phyloP scores from a whole-genome alignment of 176 grass and related monocot species.

The Hyparrhenia diplandra region DNA sequence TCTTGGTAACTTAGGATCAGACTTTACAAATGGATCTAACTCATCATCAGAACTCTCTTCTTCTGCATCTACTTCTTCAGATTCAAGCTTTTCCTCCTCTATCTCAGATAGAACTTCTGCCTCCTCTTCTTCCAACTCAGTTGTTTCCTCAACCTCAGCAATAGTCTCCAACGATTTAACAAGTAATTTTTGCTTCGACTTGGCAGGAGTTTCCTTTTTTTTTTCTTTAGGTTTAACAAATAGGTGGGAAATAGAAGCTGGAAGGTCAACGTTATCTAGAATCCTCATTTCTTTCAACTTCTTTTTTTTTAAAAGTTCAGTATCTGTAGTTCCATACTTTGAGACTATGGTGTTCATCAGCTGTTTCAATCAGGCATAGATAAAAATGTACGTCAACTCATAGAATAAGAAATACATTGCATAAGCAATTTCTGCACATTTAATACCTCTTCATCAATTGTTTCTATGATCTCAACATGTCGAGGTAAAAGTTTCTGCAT shows the following conservation, averaged over 20 bases:
- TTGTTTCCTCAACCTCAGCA: constrained; percentile 35
- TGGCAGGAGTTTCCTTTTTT: constrained; percentile 46
- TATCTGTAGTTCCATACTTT: constrained; percentile 67
- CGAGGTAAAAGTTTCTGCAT: constrained; percentile 98
- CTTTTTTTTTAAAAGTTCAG: constrained; percentile 68
- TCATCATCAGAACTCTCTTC: constrained; percentile 56
- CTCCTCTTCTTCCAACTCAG: constrained; percentile 29
- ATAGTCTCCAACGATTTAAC: constrained; percentile 41
- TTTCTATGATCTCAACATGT: constrained; percentile 98
- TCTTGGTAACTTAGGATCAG: constrained; percentile 66
- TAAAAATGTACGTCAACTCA: constrained; percentile 24
- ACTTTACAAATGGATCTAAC: constrained; percentile 66
- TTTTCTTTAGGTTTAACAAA: constrained; percentile 78
- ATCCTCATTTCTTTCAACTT: constrained; percentile 94
- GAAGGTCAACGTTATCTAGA: constrained; percentile 91
- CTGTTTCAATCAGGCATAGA: constrained; percentile 49
- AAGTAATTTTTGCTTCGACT: constrained; percentile 41
- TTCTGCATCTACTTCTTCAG: constrained; percentile 34
- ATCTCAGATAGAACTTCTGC: constrained; percentile 31
- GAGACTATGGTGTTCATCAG: constrained; percentile 69
- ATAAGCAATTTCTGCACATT: constrained; percentile 12
- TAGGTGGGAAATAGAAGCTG: constrained; percentile 58
- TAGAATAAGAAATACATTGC: constrained; percentile 3
- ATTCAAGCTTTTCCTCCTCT: constrained; percentile 17
- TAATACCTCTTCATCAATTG: constrained; percentile 80